Conservation (phyloP, 176 grass and related monocot genomes). For the Aegilops bicornis region DNA sequence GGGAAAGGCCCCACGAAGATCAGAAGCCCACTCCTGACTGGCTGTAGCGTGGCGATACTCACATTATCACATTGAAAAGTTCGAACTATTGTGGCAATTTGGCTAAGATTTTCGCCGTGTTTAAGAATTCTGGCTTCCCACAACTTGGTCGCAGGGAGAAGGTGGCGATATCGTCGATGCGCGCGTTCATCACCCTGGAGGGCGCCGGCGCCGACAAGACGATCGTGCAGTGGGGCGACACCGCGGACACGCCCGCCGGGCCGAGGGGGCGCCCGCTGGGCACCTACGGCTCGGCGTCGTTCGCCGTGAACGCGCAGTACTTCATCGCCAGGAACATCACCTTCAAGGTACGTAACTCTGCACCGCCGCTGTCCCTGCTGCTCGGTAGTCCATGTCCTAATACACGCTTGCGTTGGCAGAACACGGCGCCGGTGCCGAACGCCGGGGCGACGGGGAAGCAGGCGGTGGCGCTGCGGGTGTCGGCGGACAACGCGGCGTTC, state of each 20-base stretch:
- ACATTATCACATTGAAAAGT: background rate
- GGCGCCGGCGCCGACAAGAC: conserved; percentile 79
- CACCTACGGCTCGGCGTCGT: conserved; percentile 74
- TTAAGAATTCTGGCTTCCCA: background rate
- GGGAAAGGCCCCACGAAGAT: background rate
- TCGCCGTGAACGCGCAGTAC: conserved; percentile 82
- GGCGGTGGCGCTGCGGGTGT: conserved; percentile 80
- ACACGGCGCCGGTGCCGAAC: conserved; percentile 68
- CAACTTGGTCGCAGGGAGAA: conserved; percentile 53
- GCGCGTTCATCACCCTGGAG: conserved; percentile 72
- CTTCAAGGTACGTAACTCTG: conserved; percentile 59
- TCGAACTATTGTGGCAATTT: background rate
- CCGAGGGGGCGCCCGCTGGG: conserved; percentile 60
- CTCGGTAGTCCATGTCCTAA: background rate
- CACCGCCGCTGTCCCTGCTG: too few species aligned
- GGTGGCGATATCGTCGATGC: conserved; percentile 67
- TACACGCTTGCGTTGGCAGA: conserved; percentile 21
- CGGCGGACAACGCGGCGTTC: conserved; percentile 88
- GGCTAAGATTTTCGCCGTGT: background rate
- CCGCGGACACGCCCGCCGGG: conserved; percentile 57
- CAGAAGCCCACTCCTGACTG: too few species aligned
- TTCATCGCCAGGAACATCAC: conserved; percentile 91
- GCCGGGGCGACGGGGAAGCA: conserved; percentile 77
- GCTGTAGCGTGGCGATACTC: too few species aligned
- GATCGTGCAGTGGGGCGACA: conserved; percentile 84